A percentile compares a stretch with the other conserved stretches of the same genome.
These are phyloP conservation scores for Pholiota microspora DNA, from an alignment of 768 basidiomycete genomes.

Conservation along the genomic window DNA sequence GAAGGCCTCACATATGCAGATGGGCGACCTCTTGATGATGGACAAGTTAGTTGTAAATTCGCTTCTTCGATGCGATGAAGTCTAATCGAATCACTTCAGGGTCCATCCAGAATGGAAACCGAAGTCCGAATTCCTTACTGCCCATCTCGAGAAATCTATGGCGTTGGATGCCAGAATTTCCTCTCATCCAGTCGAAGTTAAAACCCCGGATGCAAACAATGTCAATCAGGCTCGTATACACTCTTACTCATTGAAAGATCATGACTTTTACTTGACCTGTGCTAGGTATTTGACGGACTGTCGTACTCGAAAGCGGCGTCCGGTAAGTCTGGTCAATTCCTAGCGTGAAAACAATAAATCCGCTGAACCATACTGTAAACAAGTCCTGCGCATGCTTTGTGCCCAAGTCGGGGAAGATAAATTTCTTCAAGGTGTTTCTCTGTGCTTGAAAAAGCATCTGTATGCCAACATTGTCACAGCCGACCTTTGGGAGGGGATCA, in stretches of 20 bases:
- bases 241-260: background rate
- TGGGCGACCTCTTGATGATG: background rate
- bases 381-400: slow-evolving; percentile 90
- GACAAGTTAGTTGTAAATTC: slow-evolving; percentile 48
- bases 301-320: slow-evolving; percentile 86
- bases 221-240: slow-evolving; percentile 62
- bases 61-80: no score
- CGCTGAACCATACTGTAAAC: background rate
- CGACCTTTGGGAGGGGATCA: slow-evolving; percentile 87
- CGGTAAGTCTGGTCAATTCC: slow-evolving; percentile 35
- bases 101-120: slow-evolving; percentile 87
- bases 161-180: slow-evolving; percentile 80
- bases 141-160: slow-evolving; percentile 71
- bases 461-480: slow-evolving; percentile 82
- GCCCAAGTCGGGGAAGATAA: slow-evolving; percentile 84
- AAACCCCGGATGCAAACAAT: slow-evolving; percentile 81
- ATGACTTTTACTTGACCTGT: background rate
- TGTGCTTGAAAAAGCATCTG: slow-evolving; percentile 86
- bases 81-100: slow-evolving; percentile 5
- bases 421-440: slow-evolving; percentile 85
- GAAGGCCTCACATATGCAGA: background rate
- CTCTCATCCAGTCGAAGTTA: slow-evolving; percentile 92
- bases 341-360: background rate
- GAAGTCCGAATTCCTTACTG: slow-evolving; percentile 74
- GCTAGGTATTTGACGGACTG: slow-evolving; percentile 83